Evolutionary conservation across 2,329 filamentous ascomycete genomes (phyloP).

Genomic region (Endoconidiophora polonica): DNA sequence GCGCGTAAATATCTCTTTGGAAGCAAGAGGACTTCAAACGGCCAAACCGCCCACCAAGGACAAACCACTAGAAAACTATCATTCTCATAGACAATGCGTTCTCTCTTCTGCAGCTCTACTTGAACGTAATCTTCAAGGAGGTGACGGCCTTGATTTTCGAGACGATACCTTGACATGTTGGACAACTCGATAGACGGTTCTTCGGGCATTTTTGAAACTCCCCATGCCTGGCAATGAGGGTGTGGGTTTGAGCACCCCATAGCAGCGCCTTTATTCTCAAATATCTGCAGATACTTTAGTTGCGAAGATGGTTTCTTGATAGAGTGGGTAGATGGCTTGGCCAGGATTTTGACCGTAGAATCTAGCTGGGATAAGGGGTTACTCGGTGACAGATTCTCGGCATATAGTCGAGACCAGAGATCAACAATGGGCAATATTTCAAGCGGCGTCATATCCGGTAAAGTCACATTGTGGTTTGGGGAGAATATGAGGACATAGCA

Average conservation of each 20-base stretch:
- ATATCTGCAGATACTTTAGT: constrained; percentile 87
- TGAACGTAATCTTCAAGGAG: constrained; percentile 75
- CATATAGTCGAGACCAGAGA: constrained; percentile 85
- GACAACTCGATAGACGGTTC: constrained; percentile 67
- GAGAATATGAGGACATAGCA: constrained; percentile 97
- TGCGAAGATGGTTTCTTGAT: constrained; percentile 17
- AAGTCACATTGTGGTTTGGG: constrained; percentile 72
- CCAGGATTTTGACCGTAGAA: constrained; percentile 24
- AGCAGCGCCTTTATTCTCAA: constrained; percentile 93
- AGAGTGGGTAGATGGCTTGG: constrained; percentile 24
- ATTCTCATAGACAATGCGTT: constrained; percentile 82
- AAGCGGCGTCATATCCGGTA: constrained; percentile 66
- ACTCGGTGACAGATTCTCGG: constrained; percentile 56
- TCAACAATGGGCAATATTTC: constrained; percentile 73
- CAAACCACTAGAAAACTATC: constrained; percentile 70
- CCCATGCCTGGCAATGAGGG: constrained; percentile 94
- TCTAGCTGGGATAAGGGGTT: constrained; percentile 40
- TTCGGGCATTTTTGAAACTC: constrained; percentile 76
- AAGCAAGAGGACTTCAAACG: constrained; percentile 85
- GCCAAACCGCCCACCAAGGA: constrained; percentile 97
- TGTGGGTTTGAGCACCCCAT: constrained; percentile 99
- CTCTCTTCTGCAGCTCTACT: constrained; percentile 60
- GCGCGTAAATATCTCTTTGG: constrained; percentile 71
- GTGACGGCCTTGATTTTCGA: constrained; percentile 54
- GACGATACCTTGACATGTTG: constrained; percentile 63